Evolutionary conservation across 108 stramenopile genomes (phyloP).

Genomic region (Mediolabrus comicus): DNA sequence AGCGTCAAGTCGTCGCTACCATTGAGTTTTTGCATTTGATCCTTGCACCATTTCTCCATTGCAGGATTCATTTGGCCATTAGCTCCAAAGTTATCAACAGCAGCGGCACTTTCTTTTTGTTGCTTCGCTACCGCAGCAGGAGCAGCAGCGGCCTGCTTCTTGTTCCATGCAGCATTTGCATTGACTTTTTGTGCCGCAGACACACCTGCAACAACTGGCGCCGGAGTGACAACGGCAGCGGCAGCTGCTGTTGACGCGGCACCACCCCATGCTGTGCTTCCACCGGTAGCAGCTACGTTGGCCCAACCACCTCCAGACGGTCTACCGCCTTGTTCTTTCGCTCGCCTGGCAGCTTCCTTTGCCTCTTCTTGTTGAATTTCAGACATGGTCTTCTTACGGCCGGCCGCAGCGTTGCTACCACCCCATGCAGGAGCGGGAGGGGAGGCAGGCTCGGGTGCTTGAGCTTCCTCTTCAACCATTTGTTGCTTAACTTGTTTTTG

Average conservation of each 20-base stretch:
- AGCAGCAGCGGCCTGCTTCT: constrained; percentile 22
- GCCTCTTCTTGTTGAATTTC: constrained; percentile 92
- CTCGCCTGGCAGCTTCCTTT: constrained; percentile 59
- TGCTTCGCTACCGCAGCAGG: constrained; percentile 31
- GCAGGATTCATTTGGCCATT: constrained; percentile 72
- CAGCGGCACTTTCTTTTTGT: constrained; percentile 18
- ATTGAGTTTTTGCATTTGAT: constrained; percentile 86
- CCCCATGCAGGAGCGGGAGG: constrained; percentile 78
- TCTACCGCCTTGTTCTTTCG: constrained; percentile 51
- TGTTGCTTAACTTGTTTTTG: constrained; percentile 33
- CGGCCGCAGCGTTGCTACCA: constrained; percentile 32
- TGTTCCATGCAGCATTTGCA: constrained; percentile 26
- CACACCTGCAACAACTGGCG: constrained; percentile 41
- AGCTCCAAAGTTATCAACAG: constrained; percentile 78
- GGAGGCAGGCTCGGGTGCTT: constrained; percentile 30
- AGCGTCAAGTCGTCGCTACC: constrained; percentile 93
- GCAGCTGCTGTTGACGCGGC: constrained; percentile 35
- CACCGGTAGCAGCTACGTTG: constrained; percentile 71
- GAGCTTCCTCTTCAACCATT: neutral
- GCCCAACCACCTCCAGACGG: constrained; percentile 79
- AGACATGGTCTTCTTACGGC: constrained; percentile 74
- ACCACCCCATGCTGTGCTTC: constrained; percentile 62
- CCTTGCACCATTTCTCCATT: constrained; percentile 90
- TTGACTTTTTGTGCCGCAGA: constrained; percentile 19
- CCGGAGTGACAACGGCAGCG: constrained; percentile 29